Evolutionary conservation across 2,329 filamentous ascomycete species (phyloP).

Genomic region (Chrysosporium queenslandicum): DNA sequence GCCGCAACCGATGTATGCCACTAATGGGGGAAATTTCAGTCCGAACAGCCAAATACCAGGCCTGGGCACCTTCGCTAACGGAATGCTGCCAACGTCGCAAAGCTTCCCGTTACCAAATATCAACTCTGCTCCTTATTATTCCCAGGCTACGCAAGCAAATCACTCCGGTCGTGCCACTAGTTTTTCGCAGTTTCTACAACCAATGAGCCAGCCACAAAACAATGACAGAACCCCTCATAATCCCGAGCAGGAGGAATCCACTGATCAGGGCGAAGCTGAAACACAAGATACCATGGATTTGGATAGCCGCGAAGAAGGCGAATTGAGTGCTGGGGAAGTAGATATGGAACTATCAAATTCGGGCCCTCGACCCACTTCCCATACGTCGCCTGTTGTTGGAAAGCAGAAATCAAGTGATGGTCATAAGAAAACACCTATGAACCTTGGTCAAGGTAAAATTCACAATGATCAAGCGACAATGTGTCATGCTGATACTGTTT

Average conservation of each 20-base stretch:
- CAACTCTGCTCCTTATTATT: constrained; percentile 27
- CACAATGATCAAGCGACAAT: neutral
- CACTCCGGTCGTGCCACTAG: constrained; percentile 8
- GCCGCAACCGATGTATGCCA: constrained; percentile 21
- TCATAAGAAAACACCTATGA: neutral
- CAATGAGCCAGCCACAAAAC: neutral
- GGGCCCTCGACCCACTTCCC: neutral
- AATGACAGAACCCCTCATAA: neutral
- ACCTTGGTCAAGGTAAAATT: neutral
- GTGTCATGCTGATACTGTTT: neutral
- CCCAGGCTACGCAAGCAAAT: constrained; percentile 20
- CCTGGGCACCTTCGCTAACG: constrained; percentile 19
- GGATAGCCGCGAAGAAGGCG: constrained; percentile 58
- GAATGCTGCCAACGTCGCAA: constrained; percentile 24
- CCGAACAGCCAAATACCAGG: constrained; percentile 26
- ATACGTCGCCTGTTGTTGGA: neutral
- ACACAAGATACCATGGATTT: constrained; percentile 24
- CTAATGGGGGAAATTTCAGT: constrained; percentile 20
- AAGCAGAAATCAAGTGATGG: neutral
- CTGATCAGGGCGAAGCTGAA: neutral
- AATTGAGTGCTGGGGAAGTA: constrained; percentile 58
- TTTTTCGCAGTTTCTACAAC: constrained; percentile 16
- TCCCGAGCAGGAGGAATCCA: neutral
- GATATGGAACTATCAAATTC: neutral
- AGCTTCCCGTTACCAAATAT: constrained; percentile 17